Percentiles rank a stretch among this genome's conserved stretches.
These are phyloP conservation scores for Acer saccharum DNA, from an alignment of 345 rosid species.

Conservation along the genomic window DNA sequence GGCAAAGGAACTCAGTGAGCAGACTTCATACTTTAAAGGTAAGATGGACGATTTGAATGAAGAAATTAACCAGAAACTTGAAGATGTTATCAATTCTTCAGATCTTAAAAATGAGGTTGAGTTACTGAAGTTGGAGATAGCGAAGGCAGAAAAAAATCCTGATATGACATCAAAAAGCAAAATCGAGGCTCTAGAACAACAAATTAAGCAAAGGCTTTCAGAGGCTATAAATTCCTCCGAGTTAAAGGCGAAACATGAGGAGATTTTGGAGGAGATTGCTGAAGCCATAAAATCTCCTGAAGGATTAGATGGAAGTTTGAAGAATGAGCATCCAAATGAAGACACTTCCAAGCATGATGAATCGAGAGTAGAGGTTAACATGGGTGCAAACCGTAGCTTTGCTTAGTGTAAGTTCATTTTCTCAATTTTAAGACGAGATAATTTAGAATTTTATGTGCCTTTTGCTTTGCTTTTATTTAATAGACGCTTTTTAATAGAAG, in stretches of 20 bases:
- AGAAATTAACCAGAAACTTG: slow-evolving; percentile 59
- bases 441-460: neutral
- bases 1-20: slow-evolving; percentile 31
- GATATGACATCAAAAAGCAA: slow-evolving; percentile 42
- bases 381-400: slow-evolving; percentile 51
- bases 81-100: slow-evolving; percentile 46
- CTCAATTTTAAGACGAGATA: neutral
- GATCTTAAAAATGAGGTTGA: slow-evolving; percentile 65
- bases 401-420: slow-evolving; percentile 44
- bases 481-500: neutral
- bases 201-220: slow-evolving; percentile 60
- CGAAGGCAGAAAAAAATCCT: slow-evolving; percentile 60
- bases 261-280: slow-evolving; percentile 48
- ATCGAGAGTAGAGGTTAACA: slow-evolving; percentile 47
- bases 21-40: slow-evolving; percentile 36
- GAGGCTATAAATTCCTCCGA: slow-evolving; percentile 57
- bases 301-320: slow-evolving; percentile 44
- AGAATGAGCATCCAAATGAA: slow-evolving; percentile 19
- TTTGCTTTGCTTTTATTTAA: neutral
- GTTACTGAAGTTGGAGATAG: slow-evolving; percentile 63
- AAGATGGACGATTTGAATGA: slow-evolving; percentile 51
- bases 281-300: slow-evolving; percentile 37
- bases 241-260: slow-evolving; percentile 56
- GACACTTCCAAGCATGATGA: slow-evolving; percentile 29
- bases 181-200: slow-evolving; percentile 59